These are phyloP conservation scores for Austropuccinia psidii DNA, from an alignment of 1,284 basidiomycete species.

Conservation along the genomic window DNA sequence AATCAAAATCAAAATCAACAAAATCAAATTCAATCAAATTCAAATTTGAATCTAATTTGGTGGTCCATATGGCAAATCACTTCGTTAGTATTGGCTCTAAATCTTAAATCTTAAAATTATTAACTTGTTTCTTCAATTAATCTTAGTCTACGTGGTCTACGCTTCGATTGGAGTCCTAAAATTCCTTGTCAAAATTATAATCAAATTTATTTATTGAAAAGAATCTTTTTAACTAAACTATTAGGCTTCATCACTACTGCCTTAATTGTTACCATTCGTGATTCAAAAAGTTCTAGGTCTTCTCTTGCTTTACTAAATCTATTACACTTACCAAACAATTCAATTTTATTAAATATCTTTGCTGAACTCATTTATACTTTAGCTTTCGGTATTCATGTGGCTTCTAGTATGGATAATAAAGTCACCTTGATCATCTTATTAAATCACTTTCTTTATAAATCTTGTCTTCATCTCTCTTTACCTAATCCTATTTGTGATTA, in stretches of 20 bases:
- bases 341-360: neutral
- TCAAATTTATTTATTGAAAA: neutral
- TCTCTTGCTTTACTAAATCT: too few relatives aligned
- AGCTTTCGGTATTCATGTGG: neutral
- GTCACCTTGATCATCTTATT: neutral
- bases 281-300: neutral
- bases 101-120: too few relatives aligned
- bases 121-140: too few relatives aligned
- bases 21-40: too few relatives aligned
- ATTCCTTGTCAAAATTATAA: neutral
- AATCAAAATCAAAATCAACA: too few relatives aligned
- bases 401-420: constrained; percentile 1
- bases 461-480: neutral
- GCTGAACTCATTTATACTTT: too few relatives aligned
- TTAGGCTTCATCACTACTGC: neutral
- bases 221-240: neutral
- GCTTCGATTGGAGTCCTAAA: constrained; percentile 18
- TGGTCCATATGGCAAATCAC: too few relatives aligned
- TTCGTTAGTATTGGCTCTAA: too few relatives aligned
- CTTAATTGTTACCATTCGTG: neutral
- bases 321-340: too few relatives aligned
- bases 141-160: constrained; percentile 19
- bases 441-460: neutral
- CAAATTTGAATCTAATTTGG: too few relatives aligned
- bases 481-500: neutral